Conservation (phyloP, 148 eudicot genomes). For the Amaranthus palmeri region DNA sequence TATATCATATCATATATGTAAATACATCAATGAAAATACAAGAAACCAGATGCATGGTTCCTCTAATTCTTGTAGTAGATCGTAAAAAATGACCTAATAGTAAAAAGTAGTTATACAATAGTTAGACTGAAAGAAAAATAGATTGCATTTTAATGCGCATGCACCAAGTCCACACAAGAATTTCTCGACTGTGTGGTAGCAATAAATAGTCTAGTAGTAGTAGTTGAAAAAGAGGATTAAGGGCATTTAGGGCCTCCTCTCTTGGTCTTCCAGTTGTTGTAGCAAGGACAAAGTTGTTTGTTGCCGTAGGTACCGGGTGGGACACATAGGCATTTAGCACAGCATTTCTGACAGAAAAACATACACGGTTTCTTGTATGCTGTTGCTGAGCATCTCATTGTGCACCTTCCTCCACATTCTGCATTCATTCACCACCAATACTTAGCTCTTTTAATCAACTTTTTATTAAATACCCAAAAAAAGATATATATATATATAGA, state of each 20-base stretch:
- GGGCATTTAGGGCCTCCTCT: constrained; percentile 60
- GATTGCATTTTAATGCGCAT: not conserved
- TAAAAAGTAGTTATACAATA: not conserved
- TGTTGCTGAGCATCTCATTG: constrained; percentile 42
- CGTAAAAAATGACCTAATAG: not conserved
- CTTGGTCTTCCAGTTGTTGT: constrained; percentile 64
- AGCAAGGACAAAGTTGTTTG: constrained; percentile 59
- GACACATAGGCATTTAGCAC: constrained; percentile 48
- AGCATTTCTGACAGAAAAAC: constrained; percentile 48
- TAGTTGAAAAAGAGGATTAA: constrained; percentile 12
- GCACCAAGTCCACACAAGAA: not conserved
- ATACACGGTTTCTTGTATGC: constrained; percentile 42
- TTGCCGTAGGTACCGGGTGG: constrained; percentile 61
- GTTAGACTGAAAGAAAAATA: not conserved
- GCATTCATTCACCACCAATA: not conserved
- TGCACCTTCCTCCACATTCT: constrained; percentile 44
- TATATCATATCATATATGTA: not conserved
- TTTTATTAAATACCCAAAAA: no score
- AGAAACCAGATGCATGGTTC: not conserved
- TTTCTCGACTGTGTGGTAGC: not conserved
- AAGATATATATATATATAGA: no score
- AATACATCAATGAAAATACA: not conserved
- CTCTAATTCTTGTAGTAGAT: not conserved
- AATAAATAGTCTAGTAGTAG: not conserved
- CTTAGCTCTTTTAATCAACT: no score